Evolutionary conservation across 139 green algal species (phyloP).

Genomic region (Coccomyxa sp.): DNA sequence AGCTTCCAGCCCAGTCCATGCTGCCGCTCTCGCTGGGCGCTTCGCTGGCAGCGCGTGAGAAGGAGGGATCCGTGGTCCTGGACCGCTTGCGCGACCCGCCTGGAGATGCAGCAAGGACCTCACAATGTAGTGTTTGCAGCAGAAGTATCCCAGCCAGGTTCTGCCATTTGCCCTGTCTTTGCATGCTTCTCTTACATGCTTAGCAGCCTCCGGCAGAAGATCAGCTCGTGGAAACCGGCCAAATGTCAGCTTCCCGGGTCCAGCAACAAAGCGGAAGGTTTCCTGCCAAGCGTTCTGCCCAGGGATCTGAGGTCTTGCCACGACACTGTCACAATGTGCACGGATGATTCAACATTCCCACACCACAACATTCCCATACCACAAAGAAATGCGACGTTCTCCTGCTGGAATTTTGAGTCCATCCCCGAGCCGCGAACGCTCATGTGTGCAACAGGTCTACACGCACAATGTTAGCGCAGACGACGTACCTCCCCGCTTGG

Average conservation of each 20-base stretch:
- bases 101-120: no score
- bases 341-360: neutral
- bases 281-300: no score
- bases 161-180: no score
- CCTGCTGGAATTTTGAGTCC: neutral
- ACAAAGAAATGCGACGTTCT: neutral
- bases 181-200: no score
- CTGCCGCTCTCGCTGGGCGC: neutral
- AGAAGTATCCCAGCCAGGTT: no score
- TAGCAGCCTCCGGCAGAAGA: no score
- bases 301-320: no score
- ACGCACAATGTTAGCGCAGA: no score
- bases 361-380: neutral
- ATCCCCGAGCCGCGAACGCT: neutral
- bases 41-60: neutral
- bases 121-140: no score
- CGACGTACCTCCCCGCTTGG: neutral
- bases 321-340: neutral
- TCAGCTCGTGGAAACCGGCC: no score
- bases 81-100: neutral
- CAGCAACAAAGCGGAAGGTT: no score
- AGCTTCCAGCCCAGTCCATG: neutral
- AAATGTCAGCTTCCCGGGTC: no score
- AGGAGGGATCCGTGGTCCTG: neutral
- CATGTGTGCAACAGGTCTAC: neutral